Conservation (phyloP, 306 rosid genomes). For the Cercis canadensis region DNA sequence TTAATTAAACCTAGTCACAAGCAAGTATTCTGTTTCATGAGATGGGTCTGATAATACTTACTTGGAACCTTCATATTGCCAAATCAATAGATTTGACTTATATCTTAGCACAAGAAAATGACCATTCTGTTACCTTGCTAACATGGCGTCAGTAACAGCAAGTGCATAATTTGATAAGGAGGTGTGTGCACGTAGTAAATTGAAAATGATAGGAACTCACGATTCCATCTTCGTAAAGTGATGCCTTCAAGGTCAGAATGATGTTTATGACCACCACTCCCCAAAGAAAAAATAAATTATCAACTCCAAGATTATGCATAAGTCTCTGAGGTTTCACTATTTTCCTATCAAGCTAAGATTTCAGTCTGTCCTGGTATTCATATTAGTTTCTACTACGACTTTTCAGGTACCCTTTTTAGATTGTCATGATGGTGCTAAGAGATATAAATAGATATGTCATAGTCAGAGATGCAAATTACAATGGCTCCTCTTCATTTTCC, state of each 20-base stretch:
- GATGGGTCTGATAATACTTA: conserved; percentile 16
- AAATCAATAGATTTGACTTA: not conserved
- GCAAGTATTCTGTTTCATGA: conserved; percentile 7
- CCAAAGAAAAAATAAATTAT: too few relatives aligned
- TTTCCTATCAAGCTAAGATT: not conserved
- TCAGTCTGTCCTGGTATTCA: not conserved
- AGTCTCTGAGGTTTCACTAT: conserved; percentile 1
- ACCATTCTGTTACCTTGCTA: not conserved
- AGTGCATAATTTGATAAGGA: not conserved
- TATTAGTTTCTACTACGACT: not conserved
- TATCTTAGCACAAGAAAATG: too few relatives aligned
- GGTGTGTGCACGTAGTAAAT: not conserved
- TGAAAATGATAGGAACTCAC: not conserved
- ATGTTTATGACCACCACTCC: not conserved
- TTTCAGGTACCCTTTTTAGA: conserved; percentile 17
- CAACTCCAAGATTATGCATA: not conserved
- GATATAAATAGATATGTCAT: conserved; percentile 1
- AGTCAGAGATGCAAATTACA: conserved; percentile 8
- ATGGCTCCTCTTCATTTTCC: conserved; percentile 11
- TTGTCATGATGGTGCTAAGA: not conserved
- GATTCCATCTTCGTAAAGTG: not conserved
- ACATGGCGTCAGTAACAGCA: not conserved
- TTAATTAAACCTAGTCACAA: conserved; percentile 14
- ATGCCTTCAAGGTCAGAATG: not conserved
- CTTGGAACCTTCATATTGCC: conserved; percentile 16